A percentile compares a stretch with the other conserved stretches of the same genome.
Conservation (phyloP, 805 yeast genomes). For the Metschnikowia anglica region DNA sequence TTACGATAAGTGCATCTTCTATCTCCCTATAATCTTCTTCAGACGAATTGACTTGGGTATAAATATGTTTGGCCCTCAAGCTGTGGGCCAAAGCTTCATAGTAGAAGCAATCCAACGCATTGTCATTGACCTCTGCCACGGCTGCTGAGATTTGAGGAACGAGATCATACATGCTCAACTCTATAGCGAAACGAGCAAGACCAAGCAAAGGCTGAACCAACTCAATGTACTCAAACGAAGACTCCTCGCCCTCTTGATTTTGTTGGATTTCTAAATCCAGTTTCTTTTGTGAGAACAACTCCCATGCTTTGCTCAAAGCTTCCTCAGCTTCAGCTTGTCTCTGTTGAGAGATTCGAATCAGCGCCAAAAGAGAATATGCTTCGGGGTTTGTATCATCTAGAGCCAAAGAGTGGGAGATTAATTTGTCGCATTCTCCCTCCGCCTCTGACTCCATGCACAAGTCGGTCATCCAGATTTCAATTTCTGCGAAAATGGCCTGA, state of each 20-base stretch:
- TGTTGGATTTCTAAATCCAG: conserved; percentile 45
- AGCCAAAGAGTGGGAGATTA: conserved; percentile 62
- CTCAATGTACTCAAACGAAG: conserved; percentile 54
- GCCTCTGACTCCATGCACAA: conserved; percentile 92
- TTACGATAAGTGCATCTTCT: conserved; percentile 23
- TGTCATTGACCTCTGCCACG: conserved; percentile 79
- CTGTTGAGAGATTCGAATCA: conserved; percentile 87
- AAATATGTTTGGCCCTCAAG: conserved; percentile 37
- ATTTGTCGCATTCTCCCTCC: conserved; percentile 71
- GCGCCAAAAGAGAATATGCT: conserved; percentile 76
- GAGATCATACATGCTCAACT: conserved; percentile 67
- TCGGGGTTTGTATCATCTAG: conserved; percentile 69
- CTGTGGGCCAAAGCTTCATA: conserved; percentile 76
- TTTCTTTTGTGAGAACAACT: conserved; percentile 55
- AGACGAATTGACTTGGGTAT: conserved; percentile 28
- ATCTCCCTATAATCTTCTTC: conserved; percentile 44
- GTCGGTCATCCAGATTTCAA: conserved; percentile 98
- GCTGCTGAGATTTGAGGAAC: conserved; percentile 64
- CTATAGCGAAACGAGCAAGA: conserved; percentile 72
- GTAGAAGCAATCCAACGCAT: conserved; percentile 77
- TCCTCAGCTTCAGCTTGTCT: conserved; percentile 66
- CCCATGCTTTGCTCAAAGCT: conserved; percentile 73
- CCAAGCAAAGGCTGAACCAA: conserved; percentile 71
- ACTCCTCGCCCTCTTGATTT: conserved; percentile 32
- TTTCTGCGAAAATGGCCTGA: conserved; percentile 77